Evolutionary conservation across 1,139 yeast genomes (phyloP), one percentile per base, ranked within the genome.

Genomic region (Candida pseudoviswanathii): DNA sequence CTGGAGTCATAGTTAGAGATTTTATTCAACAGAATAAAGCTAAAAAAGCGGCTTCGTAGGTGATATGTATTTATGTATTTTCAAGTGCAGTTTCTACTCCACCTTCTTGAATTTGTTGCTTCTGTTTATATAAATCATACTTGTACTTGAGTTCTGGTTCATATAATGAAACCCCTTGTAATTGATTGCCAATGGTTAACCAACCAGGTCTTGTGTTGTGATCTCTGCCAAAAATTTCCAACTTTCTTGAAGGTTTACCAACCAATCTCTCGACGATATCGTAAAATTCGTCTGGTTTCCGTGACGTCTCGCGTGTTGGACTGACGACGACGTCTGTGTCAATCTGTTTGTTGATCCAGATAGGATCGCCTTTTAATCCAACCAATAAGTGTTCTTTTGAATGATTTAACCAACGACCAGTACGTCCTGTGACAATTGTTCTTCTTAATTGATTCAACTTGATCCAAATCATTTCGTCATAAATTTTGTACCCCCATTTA

Each of bases 401-500:
- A 66, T 92, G 98, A 63, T 92, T 92, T 45, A 92, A 73, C 98
- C 98, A 92, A 65, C 92, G 98, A 0, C 98, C 98, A 0, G 98
- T 92, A 54, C 97, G 73, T 0, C 98, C 98, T 0, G 98, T 92
- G 52, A 95, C 94, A 46, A 92, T 91, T 0, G 97, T 92, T 54
- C 96, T 72, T 31, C 86, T 83, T 52, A 92, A 70, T 63, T 92
- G 97, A 64, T 92, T 92, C 8, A 95, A 81, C 64, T 92, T 92
- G 52, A 90, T 81, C 98, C 98, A 92, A 22, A 92, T 81, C 57
- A 92, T 68, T 64, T 91, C 97, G 64, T 91, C 94, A 26, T 82
- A 71, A 5, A 86, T 81, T 31, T 66, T 63, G 63, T 92, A 92
- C 0, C 97, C 97, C 97, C 97, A 91, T 54, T 80, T 82, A 5